Percentiles rank a stretch among this genome's conserved stretches.
Evolutionary conservation across 2,329 filamentous ascomycete genomes (phyloP).

Genomic region (Uncinocarpus reesii): DNA sequence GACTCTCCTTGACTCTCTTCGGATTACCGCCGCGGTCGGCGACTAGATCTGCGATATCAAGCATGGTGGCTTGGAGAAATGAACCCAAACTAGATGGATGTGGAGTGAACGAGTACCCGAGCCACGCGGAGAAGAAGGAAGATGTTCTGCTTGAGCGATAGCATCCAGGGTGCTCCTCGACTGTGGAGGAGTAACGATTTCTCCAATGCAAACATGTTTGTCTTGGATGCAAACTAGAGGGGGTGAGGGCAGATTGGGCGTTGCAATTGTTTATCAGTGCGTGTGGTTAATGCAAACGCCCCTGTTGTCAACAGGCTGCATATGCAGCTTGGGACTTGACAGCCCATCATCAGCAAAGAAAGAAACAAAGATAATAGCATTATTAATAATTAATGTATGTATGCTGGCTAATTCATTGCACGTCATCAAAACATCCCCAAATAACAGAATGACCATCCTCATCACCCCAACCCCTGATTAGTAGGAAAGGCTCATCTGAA

Average conservation of each 20-base stretch:
- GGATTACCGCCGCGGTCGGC: slow-evolving; percentile 82
- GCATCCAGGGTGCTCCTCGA: too few relatives aligned
- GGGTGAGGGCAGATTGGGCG: slow-evolving; percentile 4
- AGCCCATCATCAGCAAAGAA: not conserved
- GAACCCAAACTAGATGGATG: not conserved
- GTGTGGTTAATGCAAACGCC: not conserved
- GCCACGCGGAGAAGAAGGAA: not conserved
- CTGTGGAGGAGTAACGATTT: not conserved
- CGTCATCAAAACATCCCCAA: slow-evolving; percentile 7
- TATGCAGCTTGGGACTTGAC: not conserved
- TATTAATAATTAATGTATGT: slow-evolving; percentile 8
- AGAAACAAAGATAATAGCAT: not conserved
- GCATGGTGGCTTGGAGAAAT: slow-evolving; percentile 41
- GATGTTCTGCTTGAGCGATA: not conserved
- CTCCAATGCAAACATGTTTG: slow-evolving; percentile 7
- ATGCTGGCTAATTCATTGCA: slow-evolving; percentile 8
- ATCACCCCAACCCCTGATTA: not conserved
- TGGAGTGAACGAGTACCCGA: not conserved
- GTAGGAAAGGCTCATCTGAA: slow-evolving; percentile 1
- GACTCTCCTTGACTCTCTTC: slow-evolving; percentile 82
- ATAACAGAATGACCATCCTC: not conserved
- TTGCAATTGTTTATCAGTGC: slow-evolving; percentile 7
- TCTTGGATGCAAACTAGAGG: slow-evolving; percentile 11
- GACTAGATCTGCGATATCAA: slow-evolving; percentile 70
- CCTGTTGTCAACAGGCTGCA: not conserved